Conservation (phyloP, 2,329 filamentous ascomycete genomes). For the Cladophialophora exuberans region DNA sequence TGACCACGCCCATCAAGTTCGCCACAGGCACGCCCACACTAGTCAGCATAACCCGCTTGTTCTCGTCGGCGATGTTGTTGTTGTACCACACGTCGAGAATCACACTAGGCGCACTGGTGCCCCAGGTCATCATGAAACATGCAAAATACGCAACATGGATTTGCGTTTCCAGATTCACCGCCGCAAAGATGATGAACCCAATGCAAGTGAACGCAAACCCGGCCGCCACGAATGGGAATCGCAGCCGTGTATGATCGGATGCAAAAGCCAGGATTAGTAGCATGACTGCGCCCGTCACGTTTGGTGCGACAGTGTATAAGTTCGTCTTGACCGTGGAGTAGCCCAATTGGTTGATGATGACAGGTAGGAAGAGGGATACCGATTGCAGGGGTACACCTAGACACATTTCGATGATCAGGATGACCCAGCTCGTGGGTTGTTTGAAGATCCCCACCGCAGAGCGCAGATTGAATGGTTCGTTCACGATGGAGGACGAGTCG, state of each 20-base stretch:
- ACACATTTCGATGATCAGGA: constrained; percentile 61
- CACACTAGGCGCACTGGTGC: constrained; percentile 73
- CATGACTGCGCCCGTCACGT: constrained; percentile 73
- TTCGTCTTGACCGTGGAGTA: constrained; percentile 69
- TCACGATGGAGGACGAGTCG: constrained; percentile 69
- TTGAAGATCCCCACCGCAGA: constrained; percentile 58
- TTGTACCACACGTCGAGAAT: constrained; percentile 71
- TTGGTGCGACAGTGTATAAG: constrained; percentile 79
- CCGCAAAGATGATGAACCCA: constrained; percentile 78
- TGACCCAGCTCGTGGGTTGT: constrained; percentile 57
- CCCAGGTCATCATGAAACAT: constrained; percentile 82
- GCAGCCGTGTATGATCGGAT: constrained; percentile 67
- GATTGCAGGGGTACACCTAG: constrained; percentile 62
- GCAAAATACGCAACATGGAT: constrained; percentile 74
- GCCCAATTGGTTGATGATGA: constrained; percentile 58
- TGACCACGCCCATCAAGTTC: constrained; percentile 53
- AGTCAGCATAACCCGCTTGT: constrained; percentile 52
- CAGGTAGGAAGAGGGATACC: constrained; percentile 61
- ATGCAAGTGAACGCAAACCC: constrained; percentile 75
- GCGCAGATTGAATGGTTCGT: constrained; percentile 58
- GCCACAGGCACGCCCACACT: constrained; percentile 53
- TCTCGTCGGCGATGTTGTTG: constrained; percentile 58
- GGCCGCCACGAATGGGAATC: constrained; percentile 74
- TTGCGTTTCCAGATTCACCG: constrained; percentile 64
- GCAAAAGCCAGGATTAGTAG: constrained; percentile 72